Evolutionary conservation across 441 rosid genomes (phyloP).

Genomic region (Pelargonium citronellum): DNA sequence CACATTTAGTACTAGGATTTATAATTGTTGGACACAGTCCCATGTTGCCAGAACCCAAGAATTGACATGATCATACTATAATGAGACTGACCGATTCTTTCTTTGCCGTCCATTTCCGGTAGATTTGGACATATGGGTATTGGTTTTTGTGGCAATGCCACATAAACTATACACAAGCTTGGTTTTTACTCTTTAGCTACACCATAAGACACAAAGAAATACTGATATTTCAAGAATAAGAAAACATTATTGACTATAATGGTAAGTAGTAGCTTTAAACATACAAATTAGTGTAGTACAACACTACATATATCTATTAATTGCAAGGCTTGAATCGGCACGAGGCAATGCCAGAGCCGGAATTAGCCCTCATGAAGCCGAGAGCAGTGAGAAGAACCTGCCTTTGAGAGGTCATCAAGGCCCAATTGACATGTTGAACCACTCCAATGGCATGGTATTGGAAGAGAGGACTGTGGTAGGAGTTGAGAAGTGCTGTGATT

Average conservation of each 20-base stretch:
- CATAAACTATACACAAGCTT: too few relatives aligned
- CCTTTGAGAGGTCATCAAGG: conserved; percentile 53
- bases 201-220: too few relatives aligned
- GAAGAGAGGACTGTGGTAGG: conserved; percentile 61
- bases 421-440: conserved; percentile 46
- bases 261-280: too few relatives aligned
- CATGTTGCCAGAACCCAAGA: too few relatives aligned
- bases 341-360: conserved; percentile 34
- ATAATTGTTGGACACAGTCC: too few relatives aligned
- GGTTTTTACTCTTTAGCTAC: too few relatives aligned
- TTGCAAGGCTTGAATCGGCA: conserved; percentile 71
- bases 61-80: too few relatives aligned
- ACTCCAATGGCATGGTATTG: conserved; percentile 44
- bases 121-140: neutral
- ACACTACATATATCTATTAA: conserved; percentile 12
- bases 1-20: too few relatives aligned
- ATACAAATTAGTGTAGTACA: neutral
- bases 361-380: conserved; percentile 63
- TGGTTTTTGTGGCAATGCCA: neutral
- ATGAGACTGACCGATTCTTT: too few relatives aligned
- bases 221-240: neutral
- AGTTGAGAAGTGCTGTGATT: conserved; percentile 75
- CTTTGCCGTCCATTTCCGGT: neutral
- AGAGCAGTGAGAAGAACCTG: conserved; percentile 52
- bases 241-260: neutral